Conservation (phyloP, 306 rosid species). For the Castanopsis chinensis region DNA sequence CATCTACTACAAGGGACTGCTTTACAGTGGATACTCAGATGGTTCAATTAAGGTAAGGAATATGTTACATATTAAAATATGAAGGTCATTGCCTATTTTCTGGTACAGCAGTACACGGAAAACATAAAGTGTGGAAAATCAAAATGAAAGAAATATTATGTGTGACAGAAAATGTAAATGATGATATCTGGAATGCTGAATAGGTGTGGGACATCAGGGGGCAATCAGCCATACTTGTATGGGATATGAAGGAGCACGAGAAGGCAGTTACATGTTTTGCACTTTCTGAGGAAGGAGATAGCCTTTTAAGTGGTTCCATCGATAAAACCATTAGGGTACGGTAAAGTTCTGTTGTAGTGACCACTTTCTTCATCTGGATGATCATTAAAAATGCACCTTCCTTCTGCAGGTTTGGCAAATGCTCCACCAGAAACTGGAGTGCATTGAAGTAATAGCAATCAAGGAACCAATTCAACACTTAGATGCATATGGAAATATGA, state of each 20-base stretch:
- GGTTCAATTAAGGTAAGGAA: conserved; percentile 69
- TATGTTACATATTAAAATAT: neutral
- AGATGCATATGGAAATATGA: conserved; percentile 40
- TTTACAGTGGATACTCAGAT: conserved; percentile 72
- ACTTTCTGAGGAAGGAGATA: conserved; percentile 51
- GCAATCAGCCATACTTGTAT: conserved; percentile 62
- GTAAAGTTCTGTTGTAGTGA: conserved; percentile 13
- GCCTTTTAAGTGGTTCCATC: conserved; percentile 71
- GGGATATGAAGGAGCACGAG: conserved; percentile 70
- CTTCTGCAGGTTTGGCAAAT: conserved; percentile 67
- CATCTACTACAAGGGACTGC: conserved; percentile 74
- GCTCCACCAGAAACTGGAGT: conserved; percentile 61
- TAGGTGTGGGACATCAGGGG: conserved; percentile 83
- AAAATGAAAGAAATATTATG: neutral
- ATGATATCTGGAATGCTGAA: conserved; percentile 14
- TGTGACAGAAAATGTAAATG: conserved; percentile 6
- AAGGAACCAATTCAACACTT: conserved; percentile 62
- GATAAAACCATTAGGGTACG: conserved; percentile 85
- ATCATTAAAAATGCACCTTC: conserved; percentile 22
- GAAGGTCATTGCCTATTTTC: neutral
- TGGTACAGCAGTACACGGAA: conserved; percentile 7
- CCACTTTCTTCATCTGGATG: conserved; percentile 21
- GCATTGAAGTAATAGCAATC: conserved; percentile 56
- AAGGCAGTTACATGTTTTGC: conserved; percentile 75
- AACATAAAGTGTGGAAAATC: neutral